Base-by-base conservation (phyloP, 208 protist genomes). In the Leishmania gerbilli region DNA sequence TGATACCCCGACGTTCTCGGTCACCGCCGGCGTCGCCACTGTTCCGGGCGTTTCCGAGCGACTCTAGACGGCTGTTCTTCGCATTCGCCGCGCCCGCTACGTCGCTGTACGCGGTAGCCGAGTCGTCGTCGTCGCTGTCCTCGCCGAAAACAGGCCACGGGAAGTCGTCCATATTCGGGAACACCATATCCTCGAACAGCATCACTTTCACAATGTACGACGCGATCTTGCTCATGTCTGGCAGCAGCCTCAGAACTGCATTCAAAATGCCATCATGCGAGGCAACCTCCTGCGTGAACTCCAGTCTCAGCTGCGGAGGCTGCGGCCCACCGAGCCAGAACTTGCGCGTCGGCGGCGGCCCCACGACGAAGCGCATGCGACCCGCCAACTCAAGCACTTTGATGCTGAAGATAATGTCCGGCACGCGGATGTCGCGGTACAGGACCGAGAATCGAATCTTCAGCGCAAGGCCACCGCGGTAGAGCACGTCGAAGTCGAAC, bases 401-500 rank as follows among this genome's bases (percentile, higher is more conserved):
- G 37, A 96, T 89, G 71, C 90, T 88, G 71, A 97, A 96, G 37
- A 93, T 82, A 45, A 96, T 90, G 79, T 94, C 89, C 1, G 92
- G 92, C 77, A 96, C 86, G 11, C 87, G 84, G 53, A 95, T 84
- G 9, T 88, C 86, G 40, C 90, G 90, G 71, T 94, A 95, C 11
- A 82, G 85, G 40, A 95, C 85, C 19, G 88, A 60, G 75, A 97
- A 95, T 72, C 90, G 88, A 51, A 97, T 89, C 69, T 82, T 88
- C 13, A 97, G 65, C 55, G 72, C 80, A 15, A 97, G 86, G 17
- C 94, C 94, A 47, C 94, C 94, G 45, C 92, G 92, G 84, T 97
- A 97, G 9, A 95, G 84, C 67, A 97, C 77, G 74, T 97, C 90
- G 80, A 97, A 96, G 86, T 95, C 91, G 68, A 97, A 94, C 58